Evolutionary conservation across 106 monocot species (phyloP).

Genomic region (Acorus gramineus): DNA sequence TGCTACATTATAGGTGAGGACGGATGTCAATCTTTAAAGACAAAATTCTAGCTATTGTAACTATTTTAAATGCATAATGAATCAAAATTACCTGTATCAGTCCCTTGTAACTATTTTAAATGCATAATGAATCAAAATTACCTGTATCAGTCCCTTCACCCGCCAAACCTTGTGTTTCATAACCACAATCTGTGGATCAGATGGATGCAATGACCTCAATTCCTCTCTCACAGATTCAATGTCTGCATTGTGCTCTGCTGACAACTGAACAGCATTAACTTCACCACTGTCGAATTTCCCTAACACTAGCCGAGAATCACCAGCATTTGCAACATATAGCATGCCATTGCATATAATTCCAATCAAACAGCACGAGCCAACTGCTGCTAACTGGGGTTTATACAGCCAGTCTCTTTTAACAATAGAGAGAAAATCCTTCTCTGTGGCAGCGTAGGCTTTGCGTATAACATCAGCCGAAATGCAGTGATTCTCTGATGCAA

Average conservation of each 20-base stretch:
- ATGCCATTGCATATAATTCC: constrained; percentile 47
- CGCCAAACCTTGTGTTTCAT: constrained; percentile 64
- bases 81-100: constrained; percentile 50
- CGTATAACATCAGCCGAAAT: constrained; percentile 45
- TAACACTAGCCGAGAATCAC: constrained; percentile 75
- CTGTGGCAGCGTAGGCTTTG: constrained; percentile 55
- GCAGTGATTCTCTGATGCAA: constrained; percentile 19
- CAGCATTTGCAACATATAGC: constrained; percentile 74
- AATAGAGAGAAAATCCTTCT: constrained; percentile 67
- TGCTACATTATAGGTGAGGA: too few species aligned
- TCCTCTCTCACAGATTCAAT: constrained; percentile 57
- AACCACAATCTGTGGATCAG: constrained; percentile 56
- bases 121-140: too few species aligned
- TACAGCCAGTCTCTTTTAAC: constrained; percentile 41
- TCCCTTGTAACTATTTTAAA: too few species aligned
- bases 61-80: too few species aligned
- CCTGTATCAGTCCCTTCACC: constrained; percentile 82
- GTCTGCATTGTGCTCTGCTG: constrained; percentile 64
- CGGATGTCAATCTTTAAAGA: too few species aligned
- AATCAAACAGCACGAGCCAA: constrained; percentile 80
- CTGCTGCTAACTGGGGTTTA: constrained; percentile 57
- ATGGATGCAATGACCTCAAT: constrained; percentile 45
- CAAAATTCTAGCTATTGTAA: constrained; percentile 8
- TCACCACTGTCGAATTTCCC: constrained; percentile 30
- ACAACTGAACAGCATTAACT: constrained; percentile 43